Evolutionary conservation across 2,329 filamentous ascomycete genomes (phyloP), one percentile per base, ranked within the genome.

Genomic region (Fusarium sp.): DNA sequence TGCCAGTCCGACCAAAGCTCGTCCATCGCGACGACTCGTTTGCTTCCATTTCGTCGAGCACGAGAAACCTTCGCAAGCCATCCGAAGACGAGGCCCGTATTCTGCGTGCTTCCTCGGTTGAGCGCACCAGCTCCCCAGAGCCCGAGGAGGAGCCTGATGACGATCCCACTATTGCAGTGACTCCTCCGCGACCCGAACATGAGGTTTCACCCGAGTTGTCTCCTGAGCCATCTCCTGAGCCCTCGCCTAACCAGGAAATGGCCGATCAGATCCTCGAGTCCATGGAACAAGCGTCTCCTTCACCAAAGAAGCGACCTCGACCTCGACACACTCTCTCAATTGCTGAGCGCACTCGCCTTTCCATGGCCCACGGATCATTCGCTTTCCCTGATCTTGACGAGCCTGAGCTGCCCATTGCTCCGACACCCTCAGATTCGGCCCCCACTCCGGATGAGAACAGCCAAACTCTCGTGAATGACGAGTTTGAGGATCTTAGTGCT

Each of bases 281-380:
- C 0, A 88, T 91, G 80, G 83, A 86, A 27, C 85, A 85, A 54
- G 84, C 85, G 1, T 91, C 90, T 2, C 89, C 90, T 0, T 92
- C 90, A 0, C 90, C 90, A 0, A 80, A 84, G 50, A 92, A 90
- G 75, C 80, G 79, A 16, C 41, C 74, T 3, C 88, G 85, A 67
- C 83, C 85, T 0, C 86, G 89, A 0, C 89, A 90, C 60, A 88
- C 87, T 0, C 82, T 92, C 10, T 92, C 92, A 0, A 87, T 97
- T 0, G 89, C 92, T 5, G 95, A 97, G 79, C 92, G 95, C 57
- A 97, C 95, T 1, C 91, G 93, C 20, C 87, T 95, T 64, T 95
- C 94, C 20, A 96, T 98, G 91, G 90, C 92, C 1, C 87, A 91
- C 4, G 85, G 89, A 56, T 88, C 90, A 2, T 80, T 79, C 16